A percentile compares a stretch with the other conserved stretches of the same genome.
These are phyloP conservation scores for Danielia reshetovae DNA, from an alignment of 805 yeast species.

Conservation along the genomic window DNA sequence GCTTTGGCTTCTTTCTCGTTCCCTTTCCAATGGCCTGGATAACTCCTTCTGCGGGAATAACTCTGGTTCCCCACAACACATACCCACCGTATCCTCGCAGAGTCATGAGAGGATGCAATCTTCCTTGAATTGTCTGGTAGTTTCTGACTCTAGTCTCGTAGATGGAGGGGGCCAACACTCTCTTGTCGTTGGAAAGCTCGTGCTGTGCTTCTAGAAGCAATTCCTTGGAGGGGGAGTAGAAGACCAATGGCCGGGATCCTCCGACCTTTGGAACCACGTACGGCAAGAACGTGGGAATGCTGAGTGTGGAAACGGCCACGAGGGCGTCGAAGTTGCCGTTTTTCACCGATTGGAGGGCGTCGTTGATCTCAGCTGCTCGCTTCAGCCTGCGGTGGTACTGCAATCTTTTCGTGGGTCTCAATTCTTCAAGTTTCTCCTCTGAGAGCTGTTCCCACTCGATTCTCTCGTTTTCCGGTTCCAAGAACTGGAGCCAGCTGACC, in stretches of 20 bases:
- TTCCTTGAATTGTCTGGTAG: conserved; percentile 90
- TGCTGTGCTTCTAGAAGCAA: conserved; percentile 70
- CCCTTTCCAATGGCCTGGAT: conserved; percentile 71
- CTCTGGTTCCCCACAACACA: conserved; percentile 72
- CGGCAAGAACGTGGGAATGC: conserved; percentile 62
- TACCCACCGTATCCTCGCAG: conserved; percentile 91
- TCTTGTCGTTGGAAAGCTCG: conserved; percentile 58
- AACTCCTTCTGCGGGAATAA: conserved; percentile 58
- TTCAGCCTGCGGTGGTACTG: conserved; percentile 65
- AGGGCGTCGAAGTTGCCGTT: conserved; percentile 68
- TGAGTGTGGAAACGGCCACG: conserved; percentile 67
- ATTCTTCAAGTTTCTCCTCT: conserved; percentile 48
- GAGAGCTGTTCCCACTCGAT: conserved; percentile 45
- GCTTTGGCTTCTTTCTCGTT: conserved; percentile 35
- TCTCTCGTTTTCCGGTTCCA: conserved; percentile 66
- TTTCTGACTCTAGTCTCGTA: conserved; percentile 78
- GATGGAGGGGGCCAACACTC: conserved; percentile 78
- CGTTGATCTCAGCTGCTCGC: conserved; percentile 49
- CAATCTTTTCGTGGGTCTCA: conserved; percentile 57
- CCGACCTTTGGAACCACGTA: conserved; percentile 59
- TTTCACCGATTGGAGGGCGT: conserved; percentile 47
- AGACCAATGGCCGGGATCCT: conserved; percentile 84
- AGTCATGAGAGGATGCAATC: conserved; percentile 94
- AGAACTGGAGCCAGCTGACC: conserved; percentile 72
- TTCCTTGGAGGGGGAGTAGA: conserved; percentile 82